phyloP scores from a whole-genome alignment of 148 eudicot genomes.

The Spergularia bocconei region DNA sequence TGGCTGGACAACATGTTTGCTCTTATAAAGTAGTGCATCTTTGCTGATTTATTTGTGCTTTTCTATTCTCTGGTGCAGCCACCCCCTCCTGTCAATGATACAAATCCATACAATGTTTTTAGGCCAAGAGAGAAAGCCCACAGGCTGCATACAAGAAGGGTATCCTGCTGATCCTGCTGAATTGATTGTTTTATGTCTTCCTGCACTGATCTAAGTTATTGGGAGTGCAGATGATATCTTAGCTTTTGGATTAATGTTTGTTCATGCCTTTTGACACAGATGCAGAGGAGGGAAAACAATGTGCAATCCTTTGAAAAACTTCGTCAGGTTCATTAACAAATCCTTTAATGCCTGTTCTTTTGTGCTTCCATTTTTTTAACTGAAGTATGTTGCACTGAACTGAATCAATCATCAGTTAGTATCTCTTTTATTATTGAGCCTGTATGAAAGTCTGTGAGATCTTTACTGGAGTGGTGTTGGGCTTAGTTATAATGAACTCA shows the following conservation, averaged over 20 bases:
- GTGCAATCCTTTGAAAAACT: constrained; percentile 99
- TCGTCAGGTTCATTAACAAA: constrained; percentile 60
- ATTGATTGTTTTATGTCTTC: constrained; percentile 9
- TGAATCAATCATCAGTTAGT: not conserved
- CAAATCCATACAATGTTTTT: constrained; percentile 96
- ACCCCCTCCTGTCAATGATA: constrained; percentile 96
- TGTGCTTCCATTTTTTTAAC: not conserved
- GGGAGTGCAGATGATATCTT: constrained; percentile 3
- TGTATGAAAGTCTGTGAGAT: not conserved
- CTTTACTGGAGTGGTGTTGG: not conserved
- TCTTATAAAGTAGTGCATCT: not conserved
- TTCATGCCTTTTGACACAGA: constrained; percentile 37
- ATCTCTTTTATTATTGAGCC: not conserved
- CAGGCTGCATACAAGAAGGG: constrained; percentile 94
- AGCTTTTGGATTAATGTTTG: not conserved
- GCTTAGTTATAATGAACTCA: not conserved
- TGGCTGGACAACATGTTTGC: not conserved
- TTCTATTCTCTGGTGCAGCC: constrained; percentile 54
- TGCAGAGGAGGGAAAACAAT: constrained; percentile 99
- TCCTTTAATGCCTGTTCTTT: not conserved
- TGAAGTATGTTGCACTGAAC: not conserved
- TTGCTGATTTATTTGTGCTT: not conserved
- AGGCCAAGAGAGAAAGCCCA: constrained; percentile 98
- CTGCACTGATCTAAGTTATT: not conserved
- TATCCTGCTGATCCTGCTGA: constrained; percentile 39